A percentile compares a stretch with the other conserved stretches of the same genome.
phyloP scores from a whole-genome alignment of 139 green algal species.

The Closterium sp. region DNA sequence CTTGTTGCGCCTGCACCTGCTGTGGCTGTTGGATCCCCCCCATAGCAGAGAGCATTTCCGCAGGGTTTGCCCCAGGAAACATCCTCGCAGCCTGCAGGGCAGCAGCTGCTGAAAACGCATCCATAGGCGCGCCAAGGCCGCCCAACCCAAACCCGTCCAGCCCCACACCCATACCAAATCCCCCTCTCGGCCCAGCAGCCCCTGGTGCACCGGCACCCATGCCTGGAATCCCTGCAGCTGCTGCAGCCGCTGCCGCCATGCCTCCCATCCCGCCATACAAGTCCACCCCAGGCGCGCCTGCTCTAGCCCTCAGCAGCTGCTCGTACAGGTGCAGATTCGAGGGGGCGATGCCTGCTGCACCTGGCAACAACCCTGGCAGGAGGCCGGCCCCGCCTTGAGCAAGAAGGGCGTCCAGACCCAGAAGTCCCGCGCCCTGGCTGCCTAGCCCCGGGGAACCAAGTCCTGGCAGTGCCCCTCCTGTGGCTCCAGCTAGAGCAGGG shows the following conservation, averaged over 20 bases:
- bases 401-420: neutral
- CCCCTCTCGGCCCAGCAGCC: neutral
- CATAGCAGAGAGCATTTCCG: neutral
- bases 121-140: neutral
- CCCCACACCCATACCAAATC: slow-evolving; percentile 12
- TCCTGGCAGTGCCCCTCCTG: neutral
- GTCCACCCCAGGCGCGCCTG: neutral
- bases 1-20: neutral
- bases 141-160: slow-evolving; percentile 7
- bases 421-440: neutral
- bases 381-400: neutral
- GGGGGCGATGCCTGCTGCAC: neutral
- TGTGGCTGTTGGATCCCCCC: neutral
- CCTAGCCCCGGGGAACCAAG: neutral
- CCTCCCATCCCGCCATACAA: neutral
- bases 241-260: slow-evolving; percentile 13
- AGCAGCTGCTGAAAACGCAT: slow-evolving; percentile 23
- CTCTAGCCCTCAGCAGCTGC: slow-evolving; percentile 1
- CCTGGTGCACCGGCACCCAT: neutral
- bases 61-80: slow-evolving; percentile 4
- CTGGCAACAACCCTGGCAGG: neutral
- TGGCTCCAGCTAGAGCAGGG: neutral
- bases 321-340: slow-evolving; percentile 7
- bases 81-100: slow-evolving; percentile 21
- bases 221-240: neutral